These are phyloP conservation scores for Xanthoconium separans DNA, from an alignment of 1,284 basidiomycete species.

Conservation along the genomic window DNA sequence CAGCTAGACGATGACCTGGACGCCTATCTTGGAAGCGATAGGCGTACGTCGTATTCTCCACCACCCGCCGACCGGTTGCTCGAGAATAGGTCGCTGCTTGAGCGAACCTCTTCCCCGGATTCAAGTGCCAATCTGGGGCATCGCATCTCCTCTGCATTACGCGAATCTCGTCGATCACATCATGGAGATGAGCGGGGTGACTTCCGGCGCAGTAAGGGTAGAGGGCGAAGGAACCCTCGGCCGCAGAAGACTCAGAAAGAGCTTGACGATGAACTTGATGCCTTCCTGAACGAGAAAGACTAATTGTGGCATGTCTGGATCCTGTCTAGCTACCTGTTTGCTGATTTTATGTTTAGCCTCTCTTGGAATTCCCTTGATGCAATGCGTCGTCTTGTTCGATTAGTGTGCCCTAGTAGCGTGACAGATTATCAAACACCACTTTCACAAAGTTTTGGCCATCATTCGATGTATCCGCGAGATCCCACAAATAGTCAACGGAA, in stretches of 20 bases:
- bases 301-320: conserved; percentile 17
- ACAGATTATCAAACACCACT: conserved; percentile 15
- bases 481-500: background rate
- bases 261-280: conserved; percentile 74
- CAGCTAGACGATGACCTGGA: conserved; percentile 57
- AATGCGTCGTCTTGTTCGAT: background rate
- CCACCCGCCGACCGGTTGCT: conserved; percentile 60
- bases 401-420: conserved; percentile 4
- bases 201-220: conserved; percentile 20
- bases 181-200: conserved; percentile 26
- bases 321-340: background rate
- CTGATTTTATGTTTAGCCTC: conserved; percentile 6
- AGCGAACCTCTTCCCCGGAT: conserved; percentile 52
- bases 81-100: conserved; percentile 50
- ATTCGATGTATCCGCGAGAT: background rate
- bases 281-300: conserved; percentile 56
- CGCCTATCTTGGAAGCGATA: conserved; percentile 53
- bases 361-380: background rate
- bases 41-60: conserved; percentile 31
- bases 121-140: conserved; percentile 38
- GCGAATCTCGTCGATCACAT: conserved; percentile 30
- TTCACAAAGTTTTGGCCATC: background rate
- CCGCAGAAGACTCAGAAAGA: conserved; percentile 65
- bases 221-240: conserved; percentile 36
- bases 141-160: conserved; percentile 45